These are phyloP conservation scores for Saccharomycopsis amapae DNA, from an alignment of 805 yeast species.

Conservation along the genomic window DNA sequence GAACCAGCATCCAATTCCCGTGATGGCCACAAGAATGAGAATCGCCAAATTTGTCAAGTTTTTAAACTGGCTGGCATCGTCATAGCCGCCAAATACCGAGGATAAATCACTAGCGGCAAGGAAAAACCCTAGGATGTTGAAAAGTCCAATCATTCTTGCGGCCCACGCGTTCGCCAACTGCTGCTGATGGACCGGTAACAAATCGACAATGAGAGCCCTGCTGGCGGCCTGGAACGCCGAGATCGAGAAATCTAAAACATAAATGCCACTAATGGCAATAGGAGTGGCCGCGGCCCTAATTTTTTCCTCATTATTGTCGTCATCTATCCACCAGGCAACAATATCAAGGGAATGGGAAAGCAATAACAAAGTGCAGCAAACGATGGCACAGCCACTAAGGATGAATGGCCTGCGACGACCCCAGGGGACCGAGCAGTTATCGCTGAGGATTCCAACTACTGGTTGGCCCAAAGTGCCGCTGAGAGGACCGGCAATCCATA, in stretches of 20 bases:
- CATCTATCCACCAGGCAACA: slow-evolving; percentile 27
- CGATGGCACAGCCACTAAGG: slow-evolving; percentile 45
- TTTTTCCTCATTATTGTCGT: slow-evolving; percentile 16
- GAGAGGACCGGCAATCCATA: slow-evolving; percentile 64
- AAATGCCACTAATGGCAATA: slow-evolving; percentile 47
- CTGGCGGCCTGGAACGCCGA: slow-evolving; percentile 53
- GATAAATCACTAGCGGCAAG: slow-evolving; percentile 43
- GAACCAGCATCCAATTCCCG: slow-evolving; percentile 34
- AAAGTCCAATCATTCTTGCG: slow-evolving; percentile 53
- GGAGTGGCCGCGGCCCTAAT: slow-evolving; percentile 35
- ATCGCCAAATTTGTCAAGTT: slow-evolving; percentile 40
- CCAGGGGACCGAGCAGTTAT: slow-evolving; percentile 35
- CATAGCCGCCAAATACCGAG: slow-evolving; percentile 23
- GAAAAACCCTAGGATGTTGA: slow-evolving; percentile 51
- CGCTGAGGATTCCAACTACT: slow-evolving; percentile 51
- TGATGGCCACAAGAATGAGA: slow-evolving; percentile 33
- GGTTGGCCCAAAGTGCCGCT: slow-evolving; percentile 63
- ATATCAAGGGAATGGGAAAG: slow-evolving; percentile 41
- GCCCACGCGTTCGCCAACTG: slow-evolving; percentile 61
- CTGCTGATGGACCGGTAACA: slow-evolving; percentile 50
- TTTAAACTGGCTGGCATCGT: slow-evolving; percentile 40
- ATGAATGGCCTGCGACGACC: slow-evolving; percentile 56
- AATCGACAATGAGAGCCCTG: slow-evolving; percentile 56
- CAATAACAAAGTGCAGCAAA: slow-evolving; percentile 37
- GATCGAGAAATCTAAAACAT: slow-evolving; percentile 49